Evolutionary conservation across 2,329 filamentous ascomycete genomes (phyloP).

Genomic region (Colletotrichum sp.): DNA sequence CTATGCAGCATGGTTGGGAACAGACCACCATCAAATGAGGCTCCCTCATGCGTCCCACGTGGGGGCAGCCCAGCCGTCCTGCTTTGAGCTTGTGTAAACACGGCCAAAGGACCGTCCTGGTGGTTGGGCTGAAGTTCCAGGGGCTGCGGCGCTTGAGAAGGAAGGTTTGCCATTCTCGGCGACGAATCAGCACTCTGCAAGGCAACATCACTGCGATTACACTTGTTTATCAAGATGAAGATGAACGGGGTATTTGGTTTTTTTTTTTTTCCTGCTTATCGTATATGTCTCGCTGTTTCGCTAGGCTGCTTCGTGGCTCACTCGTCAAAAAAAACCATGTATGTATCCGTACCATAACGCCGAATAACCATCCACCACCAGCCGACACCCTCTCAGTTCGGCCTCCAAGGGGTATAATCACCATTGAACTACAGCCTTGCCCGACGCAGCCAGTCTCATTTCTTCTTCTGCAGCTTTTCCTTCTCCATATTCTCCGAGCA

Average conservation of each 20-base stretch:
- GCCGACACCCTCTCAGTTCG: not conserved
- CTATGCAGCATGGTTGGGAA: not conserved
- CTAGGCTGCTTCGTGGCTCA: not conserved
- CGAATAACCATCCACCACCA: not conserved
- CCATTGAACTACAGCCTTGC: not conserved
- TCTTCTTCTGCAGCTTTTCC: slow-evolving; percentile 29
- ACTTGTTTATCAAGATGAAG: not conserved
- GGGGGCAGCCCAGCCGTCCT: not conserved
- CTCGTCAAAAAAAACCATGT: not conserved
- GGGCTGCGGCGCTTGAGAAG: not conserved
- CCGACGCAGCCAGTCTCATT: not conserved
- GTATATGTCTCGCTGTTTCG: not conserved
- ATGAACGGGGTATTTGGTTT: not conserved
- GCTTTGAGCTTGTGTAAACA: slow-evolving; percentile 9
- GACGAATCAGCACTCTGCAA: not conserved
- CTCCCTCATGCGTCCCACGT: slow-evolving; percentile 17
- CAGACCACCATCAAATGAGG: slow-evolving; percentile 19
- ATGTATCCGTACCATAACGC: not conserved
- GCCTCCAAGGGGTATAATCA: slow-evolving; percentile 14
- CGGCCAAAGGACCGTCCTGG: not conserved
- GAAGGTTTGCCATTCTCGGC: not conserved
- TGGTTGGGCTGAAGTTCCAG: not conserved
- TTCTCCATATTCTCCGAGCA: slow-evolving; percentile 61
- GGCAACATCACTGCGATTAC: not conserved
- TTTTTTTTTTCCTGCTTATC: not conserved